Evolutionary conservation across 225 moss, liverwort and hornwort genomes (phyloP).

Genomic region (Physcomitrium patens): DNA sequence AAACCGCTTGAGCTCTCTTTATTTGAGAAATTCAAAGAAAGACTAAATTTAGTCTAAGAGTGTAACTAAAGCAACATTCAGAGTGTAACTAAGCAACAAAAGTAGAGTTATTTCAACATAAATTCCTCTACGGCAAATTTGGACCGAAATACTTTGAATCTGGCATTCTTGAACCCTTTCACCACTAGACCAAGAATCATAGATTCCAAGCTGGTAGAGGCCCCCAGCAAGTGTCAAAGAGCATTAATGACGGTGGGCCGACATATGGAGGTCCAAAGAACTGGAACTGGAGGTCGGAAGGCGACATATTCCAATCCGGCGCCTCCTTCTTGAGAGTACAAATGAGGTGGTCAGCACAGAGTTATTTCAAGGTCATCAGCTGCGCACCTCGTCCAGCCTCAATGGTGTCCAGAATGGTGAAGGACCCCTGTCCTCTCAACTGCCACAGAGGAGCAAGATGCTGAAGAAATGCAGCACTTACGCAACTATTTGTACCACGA

Average conservation of each 20-base stretch:
- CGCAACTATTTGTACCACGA: too few relatives aligned
- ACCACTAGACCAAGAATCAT: too few relatives aligned
- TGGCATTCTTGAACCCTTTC: too few relatives aligned
- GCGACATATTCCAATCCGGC: conserved; percentile 27
- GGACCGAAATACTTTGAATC: too few relatives aligned
- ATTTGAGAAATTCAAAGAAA: too few relatives aligned
- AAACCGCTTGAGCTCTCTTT: too few relatives aligned
- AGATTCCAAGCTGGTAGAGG: too few relatives aligned
- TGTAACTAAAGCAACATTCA: too few relatives aligned
- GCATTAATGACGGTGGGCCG: conserved; percentile 34
- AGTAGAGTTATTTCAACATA: too few relatives aligned
- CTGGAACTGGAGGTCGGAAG: conserved; percentile 38
- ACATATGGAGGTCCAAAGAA: conserved; percentile 3
- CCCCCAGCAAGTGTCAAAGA: conserved; percentile 48
- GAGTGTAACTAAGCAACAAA: too few relatives aligned
- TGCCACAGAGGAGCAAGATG: conserved; percentile 14
- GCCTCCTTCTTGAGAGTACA: conserved; percentile 17
- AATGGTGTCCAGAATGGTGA: conserved; percentile 16
- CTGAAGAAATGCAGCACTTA: background rate
- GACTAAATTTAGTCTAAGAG: too few relatives aligned
- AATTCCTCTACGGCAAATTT: too few relatives aligned
- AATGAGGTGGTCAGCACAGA: background rate
- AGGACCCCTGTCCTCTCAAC: conserved; percentile 1
- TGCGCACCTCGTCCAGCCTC: conserved; percentile 8
- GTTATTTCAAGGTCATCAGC: conserved; percentile 20